phyloP scores from a whole-genome alignment of 345 rosid genomes.

The Bruguiera gymnorhiza region DNA sequence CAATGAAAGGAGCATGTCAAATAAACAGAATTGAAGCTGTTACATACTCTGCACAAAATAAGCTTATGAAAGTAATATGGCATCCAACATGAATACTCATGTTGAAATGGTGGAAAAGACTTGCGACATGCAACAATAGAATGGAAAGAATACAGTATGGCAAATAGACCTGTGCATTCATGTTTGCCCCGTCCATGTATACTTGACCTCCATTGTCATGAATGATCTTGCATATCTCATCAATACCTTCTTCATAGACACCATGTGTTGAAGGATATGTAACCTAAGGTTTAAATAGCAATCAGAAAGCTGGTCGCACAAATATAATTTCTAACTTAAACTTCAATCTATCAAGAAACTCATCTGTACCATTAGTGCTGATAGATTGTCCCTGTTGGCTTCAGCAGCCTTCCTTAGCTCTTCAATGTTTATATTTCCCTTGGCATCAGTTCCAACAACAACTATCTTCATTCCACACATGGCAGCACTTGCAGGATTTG shows the following conservation, averaged over 20 bases:
- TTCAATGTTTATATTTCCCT: slow-evolving; percentile 93
- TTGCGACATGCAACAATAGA: not conserved
- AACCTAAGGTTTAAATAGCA: slow-evolving; percentile 45
- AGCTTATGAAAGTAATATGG: not conserved
- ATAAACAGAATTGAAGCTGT: not conserved
- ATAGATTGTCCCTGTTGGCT: slow-evolving; percentile 77
- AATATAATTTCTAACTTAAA: slow-evolving; percentile 2
- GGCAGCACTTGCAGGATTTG: slow-evolving; percentile 99
- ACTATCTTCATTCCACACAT: slow-evolving; percentile 99
- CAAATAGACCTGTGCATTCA: slow-evolving; percentile 87
- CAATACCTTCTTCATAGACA: slow-evolving; percentile 93
- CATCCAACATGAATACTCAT: not conserved
- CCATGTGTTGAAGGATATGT: slow-evolving; percentile 99
- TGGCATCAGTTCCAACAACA: slow-evolving; percentile 90
- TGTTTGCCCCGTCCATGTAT: slow-evolving; percentile 99
- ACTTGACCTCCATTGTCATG: slow-evolving; percentile 98
- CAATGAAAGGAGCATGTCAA: not conserved
- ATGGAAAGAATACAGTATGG: slow-evolving; percentile 7
- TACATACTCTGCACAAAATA: not conserved
- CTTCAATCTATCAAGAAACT: not conserved
- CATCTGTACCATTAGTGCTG: slow-evolving; percentile 73
- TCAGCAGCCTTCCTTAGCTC: slow-evolving; percentile 91
- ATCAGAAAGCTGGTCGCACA: not conserved
- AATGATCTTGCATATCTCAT: slow-evolving; percentile 88
- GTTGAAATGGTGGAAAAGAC: not conserved